Conservation (phyloP, 2,329 filamentous ascomycete species). For the Rhynchosporium agropyri region DNA sequence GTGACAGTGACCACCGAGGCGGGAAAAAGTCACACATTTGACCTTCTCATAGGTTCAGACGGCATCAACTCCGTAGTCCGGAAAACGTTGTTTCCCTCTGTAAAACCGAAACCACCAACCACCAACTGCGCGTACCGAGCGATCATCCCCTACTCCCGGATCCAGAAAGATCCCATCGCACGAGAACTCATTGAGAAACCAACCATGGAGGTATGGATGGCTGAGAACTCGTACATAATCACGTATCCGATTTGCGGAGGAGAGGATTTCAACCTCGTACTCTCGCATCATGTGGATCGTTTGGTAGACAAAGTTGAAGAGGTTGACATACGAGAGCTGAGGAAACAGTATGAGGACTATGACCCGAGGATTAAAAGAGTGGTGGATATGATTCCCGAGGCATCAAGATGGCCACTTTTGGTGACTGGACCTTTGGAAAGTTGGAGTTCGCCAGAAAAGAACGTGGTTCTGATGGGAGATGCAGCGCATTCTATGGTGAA, state of each 20-base stretch:
- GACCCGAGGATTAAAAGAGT: constrained; percentile 48
- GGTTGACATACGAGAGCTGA: constrained; percentile 46
- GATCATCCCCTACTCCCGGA: constrained; percentile 47
- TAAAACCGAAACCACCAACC: constrained; percentile 46
- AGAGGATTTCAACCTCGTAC: constrained; percentile 47
- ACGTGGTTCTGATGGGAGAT: constrained; percentile 50
- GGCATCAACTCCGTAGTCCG: constrained; percentile 47
- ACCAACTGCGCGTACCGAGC: constrained; percentile 50
- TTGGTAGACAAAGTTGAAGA: constrained; percentile 43
- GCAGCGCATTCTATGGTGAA: constrained; percentile 49
- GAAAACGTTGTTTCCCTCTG: constrained; percentile 45
- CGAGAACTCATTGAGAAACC: constrained; percentile 43
- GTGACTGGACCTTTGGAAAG: constrained; percentile 47
- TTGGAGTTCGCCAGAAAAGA: constrained; percentile 48
- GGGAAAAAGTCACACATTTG: constrained; percentile 41
- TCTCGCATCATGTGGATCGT: constrained; percentile 46
- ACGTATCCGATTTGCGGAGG: constrained; percentile 48
- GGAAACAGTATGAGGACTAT: constrained; percentile 46
- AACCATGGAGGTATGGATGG: constrained; percentile 51
- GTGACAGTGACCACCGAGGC: constrained; percentile 42
- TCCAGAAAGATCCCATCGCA: constrained; percentile 46
- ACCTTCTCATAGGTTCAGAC: constrained; percentile 46
- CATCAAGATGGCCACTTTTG: constrained; percentile 47
- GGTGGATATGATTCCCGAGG: constrained; percentile 34
- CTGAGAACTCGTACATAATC: constrained; percentile 46